Percentiles rank a stretch among this genome's conserved stretches.
Evolutionary conservation across 2,329 filamentous ascomycete genomes (phyloP).

Genomic region (Colletotrichum sansevieriae): DNA sequence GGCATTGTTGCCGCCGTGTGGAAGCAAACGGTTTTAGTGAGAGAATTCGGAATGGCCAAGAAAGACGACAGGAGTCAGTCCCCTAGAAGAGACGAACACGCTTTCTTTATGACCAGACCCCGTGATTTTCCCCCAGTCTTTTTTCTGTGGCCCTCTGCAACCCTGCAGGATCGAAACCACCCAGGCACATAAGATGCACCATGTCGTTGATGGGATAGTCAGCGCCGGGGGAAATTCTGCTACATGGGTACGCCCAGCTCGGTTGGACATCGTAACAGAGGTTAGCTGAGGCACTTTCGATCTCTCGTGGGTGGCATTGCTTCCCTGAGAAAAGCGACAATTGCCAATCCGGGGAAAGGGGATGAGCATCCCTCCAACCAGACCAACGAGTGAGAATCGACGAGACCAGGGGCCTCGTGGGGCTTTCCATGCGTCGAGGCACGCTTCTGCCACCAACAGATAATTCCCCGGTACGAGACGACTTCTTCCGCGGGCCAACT

Average conservation of each 20-base stretch:
- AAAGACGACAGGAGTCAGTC: not conserved
- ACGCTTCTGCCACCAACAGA: slow-evolving; percentile 1
- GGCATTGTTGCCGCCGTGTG: slow-evolving; percentile 9
- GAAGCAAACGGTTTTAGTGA: not conserved
- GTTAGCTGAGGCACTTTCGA: slow-evolving; percentile 4
- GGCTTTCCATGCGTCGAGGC: not conserved
- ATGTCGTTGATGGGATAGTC: slow-evolving; percentile 8
- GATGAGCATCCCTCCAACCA: not conserved
- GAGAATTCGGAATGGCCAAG: not conserved
- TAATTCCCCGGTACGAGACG: slow-evolving; percentile 4
- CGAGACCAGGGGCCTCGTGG: not conserved
- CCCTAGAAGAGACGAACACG: slow-evolving; percentile 1
- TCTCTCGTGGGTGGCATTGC: slow-evolving; percentile 22
- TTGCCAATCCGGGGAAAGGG: slow-evolving; percentile 19
- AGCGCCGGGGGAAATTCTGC: no score
- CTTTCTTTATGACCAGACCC: not conserved
- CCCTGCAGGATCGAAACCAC: not conserved
- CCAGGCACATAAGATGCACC: not conserved
- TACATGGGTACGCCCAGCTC: slow-evolving; percentile 8
- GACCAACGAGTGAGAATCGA: not conserved
- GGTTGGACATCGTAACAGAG: slow-evolving; percentile 28
- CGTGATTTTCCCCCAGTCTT: not conserved
- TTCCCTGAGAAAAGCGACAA: slow-evolving; percentile 2
- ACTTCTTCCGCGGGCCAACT: slow-evolving; percentile 1
- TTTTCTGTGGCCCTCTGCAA: not conserved